A percentile compares a stretch with the other conserved stretches of the same genome.
These are phyloP conservation scores for Ogataea pignaliae DNA, from an alignment of 805 yeast species.

Conservation along the genomic window DNA sequence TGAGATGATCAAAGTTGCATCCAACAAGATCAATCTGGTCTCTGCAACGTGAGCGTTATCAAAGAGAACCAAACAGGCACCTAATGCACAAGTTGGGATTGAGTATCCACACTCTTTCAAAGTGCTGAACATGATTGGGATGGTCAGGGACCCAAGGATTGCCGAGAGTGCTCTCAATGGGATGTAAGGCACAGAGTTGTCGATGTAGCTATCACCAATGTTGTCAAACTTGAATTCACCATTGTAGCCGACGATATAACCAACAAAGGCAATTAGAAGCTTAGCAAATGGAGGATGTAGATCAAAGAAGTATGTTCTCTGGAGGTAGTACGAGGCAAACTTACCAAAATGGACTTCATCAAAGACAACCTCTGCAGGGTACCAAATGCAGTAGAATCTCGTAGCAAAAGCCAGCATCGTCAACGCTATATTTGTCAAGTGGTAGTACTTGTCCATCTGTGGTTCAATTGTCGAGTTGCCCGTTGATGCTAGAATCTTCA, in stretches of 20 bases:
- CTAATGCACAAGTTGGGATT: constrained; percentile 73
- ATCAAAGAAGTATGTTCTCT: constrained; percentile 91
- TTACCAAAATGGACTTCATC: constrained; percentile 89
- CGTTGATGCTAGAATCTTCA: too few species aligned
- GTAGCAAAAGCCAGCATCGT: constrained; percentile 43
- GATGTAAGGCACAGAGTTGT: constrained; percentile 79
- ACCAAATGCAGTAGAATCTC: constrained; percentile 58
- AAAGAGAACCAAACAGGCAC: constrained; percentile 69
- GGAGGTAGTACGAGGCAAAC: constrained; percentile 79
- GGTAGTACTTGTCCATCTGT: constrained; percentile 27
- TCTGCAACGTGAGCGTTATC: constrained; percentile 91
- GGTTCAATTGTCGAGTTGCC: constrained; percentile 20
- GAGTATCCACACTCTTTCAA: constrained; percentile 82
- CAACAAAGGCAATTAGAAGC: constrained; percentile 83
- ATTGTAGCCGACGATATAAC: constrained; percentile 82
- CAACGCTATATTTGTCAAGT: constrained; percentile 32
- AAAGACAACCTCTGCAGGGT: constrained; percentile 73
- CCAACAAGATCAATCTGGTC: constrained; percentile 85
- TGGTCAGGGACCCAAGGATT: constrained; percentile 72
- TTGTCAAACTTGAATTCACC: constrained; percentile 90
- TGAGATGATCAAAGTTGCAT: constrained; percentile 80
- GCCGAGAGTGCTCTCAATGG: constrained; percentile 81
- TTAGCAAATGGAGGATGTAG: constrained; percentile 98
- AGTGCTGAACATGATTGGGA: constrained; percentile 79
- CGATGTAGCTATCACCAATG: constrained; percentile 78